Conservation (phyloP, 2,329 filamentous ascomycete species). For the Achaetomium macrosporum region DNA sequence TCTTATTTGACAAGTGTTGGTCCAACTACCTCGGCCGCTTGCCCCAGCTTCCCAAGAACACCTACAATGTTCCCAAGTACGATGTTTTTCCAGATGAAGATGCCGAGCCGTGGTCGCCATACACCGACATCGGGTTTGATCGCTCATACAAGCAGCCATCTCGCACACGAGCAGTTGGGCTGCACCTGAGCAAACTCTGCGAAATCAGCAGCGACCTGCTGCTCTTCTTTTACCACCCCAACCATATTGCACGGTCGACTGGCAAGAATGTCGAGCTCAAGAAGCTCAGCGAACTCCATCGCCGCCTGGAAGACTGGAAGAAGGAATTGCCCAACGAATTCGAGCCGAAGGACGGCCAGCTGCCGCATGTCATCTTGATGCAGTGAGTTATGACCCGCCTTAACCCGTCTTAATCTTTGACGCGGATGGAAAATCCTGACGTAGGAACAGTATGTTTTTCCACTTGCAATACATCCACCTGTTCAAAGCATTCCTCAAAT, state of each 20-base stretch:
- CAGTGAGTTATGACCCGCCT: constrained; percentile 60
- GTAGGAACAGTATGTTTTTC: constrained; percentile 77
- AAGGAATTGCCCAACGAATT: constrained; percentile 77
- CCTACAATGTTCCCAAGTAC: constrained; percentile 79
- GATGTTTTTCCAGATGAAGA: constrained; percentile 91
- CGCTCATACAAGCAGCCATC: constrained; percentile 71
- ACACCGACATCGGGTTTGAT: constrained; percentile 76
- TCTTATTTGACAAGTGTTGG: constrained; percentile 98
- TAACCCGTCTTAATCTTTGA: background rate
- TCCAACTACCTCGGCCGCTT: constrained; percentile 92
- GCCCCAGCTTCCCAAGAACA: constrained; percentile 74
- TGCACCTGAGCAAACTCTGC: constrained; percentile 77
- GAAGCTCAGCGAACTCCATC: constrained; percentile 86
- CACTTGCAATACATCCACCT: constrained; percentile 93
- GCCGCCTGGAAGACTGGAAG: constrained; percentile 83
- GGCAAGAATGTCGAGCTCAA: constrained; percentile 83
- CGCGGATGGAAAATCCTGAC: constrained; percentile 1
- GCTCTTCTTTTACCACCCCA: constrained; percentile 85
- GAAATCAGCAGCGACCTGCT: constrained; percentile 92
- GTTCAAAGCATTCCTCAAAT: constrained; percentile 92
- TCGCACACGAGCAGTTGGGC: constrained; percentile 71
- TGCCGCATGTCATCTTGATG: constrained; percentile 72
- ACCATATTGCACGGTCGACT: constrained; percentile 53
- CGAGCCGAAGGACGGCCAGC: constrained; percentile 79
- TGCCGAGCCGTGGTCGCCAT: constrained; percentile 76